Base-by-base conservation (phyloP, 2,329 filamentous ascomycete species). In the Paraconiothyrium brasiliense region DNA sequence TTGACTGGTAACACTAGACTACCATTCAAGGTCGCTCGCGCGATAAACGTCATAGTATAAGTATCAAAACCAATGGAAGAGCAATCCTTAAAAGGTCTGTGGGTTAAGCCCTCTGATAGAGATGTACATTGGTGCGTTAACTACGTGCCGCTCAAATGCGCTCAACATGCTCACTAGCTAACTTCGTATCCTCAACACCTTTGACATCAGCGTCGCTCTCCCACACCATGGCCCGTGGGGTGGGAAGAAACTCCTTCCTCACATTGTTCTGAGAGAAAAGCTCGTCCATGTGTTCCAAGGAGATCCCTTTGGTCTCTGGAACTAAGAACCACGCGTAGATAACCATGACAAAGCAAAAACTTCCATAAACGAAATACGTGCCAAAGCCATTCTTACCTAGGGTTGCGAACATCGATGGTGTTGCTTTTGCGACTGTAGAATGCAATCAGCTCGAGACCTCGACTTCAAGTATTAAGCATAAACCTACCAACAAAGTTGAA, bases 361-460 rank as follows among this genome's bases (percentile, higher is more conserved):
- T 84, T 10, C 87, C 85, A 74, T 90, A 92, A 69, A 91, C 87
- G 73, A 92, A 85, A 76, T 90, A 92, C 30, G 88, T 88, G 32
- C 86, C 84, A 65, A 84, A 86, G 56, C 83, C 78, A 50, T 79
- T 78, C 20, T 72, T 72, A 8, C 84, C 84, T 58, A 85, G 81
- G 0, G 82, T 86, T 6, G 82, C 82, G 69, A 92, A 82, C 89
- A 92, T 92, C 50, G 85, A 87, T 2, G 89, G 86, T 3, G 89
- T 88, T 37, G 88, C 87, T 60, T 87, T 81, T 1, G 90, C 89
- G 58, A 92, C 47, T 49, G 47, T 20, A 16, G 3, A n/a, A 49
- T 37, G 3, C 8, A 9, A 34, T 49, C 4, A 49, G 22, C 47
- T 49, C 27, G 30, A 30, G 8, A 11, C n/a, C 10, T 11, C 7